A percentile compares a stretch with the other conserved stretches of the same genome.
These are phyloP conservation scores for Helotiales sp. DNA, from an alignment of 2,329 filamentous ascomycete genomes.

Conservation along the genomic window DNA sequence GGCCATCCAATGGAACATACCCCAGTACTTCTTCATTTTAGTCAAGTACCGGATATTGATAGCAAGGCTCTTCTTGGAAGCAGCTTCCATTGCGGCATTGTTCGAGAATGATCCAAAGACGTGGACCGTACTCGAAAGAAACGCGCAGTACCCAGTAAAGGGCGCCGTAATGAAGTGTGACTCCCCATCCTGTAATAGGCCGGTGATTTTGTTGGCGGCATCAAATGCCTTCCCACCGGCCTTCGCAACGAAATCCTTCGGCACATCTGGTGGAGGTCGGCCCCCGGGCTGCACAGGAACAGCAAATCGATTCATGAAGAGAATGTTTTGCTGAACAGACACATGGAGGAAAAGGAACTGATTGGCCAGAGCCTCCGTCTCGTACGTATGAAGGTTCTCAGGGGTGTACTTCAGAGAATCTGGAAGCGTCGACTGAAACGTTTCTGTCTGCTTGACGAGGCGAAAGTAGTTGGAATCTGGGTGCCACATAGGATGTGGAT, in stretches of 20 bases:
- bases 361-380: conserved; percentile 82
- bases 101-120: conserved; percentile 90
- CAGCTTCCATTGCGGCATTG: conserved; percentile 73
- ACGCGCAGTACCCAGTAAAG: conserved; percentile 93
- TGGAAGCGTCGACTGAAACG: conserved; percentile 73
- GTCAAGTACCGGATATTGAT: conserved; percentile 89
- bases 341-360: conserved; percentile 95
- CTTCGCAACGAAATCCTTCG: conserved; percentile 74
- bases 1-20: conserved; percentile 96
- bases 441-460: conserved; percentile 73
- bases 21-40: conserved; percentile 98
- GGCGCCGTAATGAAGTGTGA: conserved; percentile 84
- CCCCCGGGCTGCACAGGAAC: conserved; percentile 66
- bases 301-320: conserved; percentile 90
- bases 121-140: conserved; percentile 92
- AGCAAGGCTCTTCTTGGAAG: conserved; percentile 82
- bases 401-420: conserved; percentile 72
- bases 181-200: conserved; percentile 79
- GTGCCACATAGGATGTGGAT: conserved; percentile 80
- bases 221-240: conserved; percentile 77
- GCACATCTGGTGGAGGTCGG: conserved; percentile 68
- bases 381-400: conserved; percentile 85
- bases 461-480: conserved; percentile 75
- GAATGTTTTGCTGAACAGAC: conserved; percentile 82
- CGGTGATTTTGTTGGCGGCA: conserved; percentile 85